phyloP scores from a whole-genome alignment of 1,139 yeast species.

The Geotrichum citri-aurantii region DNA sequence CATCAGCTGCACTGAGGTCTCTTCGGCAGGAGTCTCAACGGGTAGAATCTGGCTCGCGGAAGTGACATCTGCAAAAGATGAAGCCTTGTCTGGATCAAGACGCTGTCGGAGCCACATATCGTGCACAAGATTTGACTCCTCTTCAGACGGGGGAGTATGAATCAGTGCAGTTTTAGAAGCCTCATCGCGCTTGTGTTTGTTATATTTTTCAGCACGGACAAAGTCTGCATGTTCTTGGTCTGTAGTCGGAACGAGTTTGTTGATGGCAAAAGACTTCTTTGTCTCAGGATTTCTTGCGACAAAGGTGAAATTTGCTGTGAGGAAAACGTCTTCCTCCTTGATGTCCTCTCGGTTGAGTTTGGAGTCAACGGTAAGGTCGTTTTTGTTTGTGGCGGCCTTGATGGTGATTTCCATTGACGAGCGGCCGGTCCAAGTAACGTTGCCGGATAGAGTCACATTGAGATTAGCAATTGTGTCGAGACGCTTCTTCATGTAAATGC shows the following conservation, averaged over 20 bases:
- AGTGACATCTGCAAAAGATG: conserved; percentile 32
- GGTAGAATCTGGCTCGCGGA: background rate
- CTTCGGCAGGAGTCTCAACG: background rate
- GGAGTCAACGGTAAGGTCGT: conserved; percentile 36
- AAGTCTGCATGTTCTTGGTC: conserved; percentile 78
- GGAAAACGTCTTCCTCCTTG: conserved; percentile 50
- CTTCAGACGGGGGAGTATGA: conserved; percentile 55
- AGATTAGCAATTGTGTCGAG: conserved; percentile 71
- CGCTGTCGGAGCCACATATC: conserved; percentile 51
- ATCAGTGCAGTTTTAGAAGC: conserved; percentile 57
- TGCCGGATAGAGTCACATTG: conserved; percentile 78
- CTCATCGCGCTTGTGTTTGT: conserved; percentile 72
- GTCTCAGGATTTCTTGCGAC: conserved; percentile 92
- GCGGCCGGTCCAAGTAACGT: conserved; percentile 89
- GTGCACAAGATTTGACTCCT: conserved; percentile 69
- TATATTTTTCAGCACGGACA: conserved; percentile 83
- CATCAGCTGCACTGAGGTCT: conserved; percentile 44
- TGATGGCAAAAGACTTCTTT: conserved; percentile 79
- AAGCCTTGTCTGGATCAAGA: conserved; percentile 40
- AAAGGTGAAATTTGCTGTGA: conserved; percentile 88
- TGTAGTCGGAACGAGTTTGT: conserved; percentile 65
- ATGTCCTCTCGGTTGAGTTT: conserved; percentile 38
- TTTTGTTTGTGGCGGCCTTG: conserved; percentile 70
- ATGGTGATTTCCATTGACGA: conserved; percentile 94
- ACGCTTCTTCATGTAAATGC: conserved; percentile 81